phyloP scores from a whole-genome alignment of 2,329 filamentous ascomycete species.

The Microdochium paspali region DNA sequence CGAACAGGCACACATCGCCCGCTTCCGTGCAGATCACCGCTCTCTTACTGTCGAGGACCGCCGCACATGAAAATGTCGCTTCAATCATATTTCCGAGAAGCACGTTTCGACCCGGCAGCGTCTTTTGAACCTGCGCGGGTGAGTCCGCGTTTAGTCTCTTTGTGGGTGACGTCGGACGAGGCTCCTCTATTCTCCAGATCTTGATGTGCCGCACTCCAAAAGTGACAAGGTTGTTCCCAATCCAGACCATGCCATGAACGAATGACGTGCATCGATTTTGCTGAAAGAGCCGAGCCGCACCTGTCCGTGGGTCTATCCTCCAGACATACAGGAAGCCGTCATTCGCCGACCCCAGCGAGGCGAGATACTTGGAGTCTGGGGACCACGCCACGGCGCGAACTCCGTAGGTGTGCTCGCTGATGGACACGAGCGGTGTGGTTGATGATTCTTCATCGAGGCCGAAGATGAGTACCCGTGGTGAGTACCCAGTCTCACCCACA shows the following conservation, averaged over 20 bases:
- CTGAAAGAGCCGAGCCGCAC: constrained; percentile 70
- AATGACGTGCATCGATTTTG: constrained; percentile 86
- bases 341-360: constrained; percentile 79
- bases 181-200: constrained; percentile 78
- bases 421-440: constrained; percentile 72
- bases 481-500: constrained; percentile 92
- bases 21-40: constrained; percentile 80
- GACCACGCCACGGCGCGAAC: constrained; percentile 87
- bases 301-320: constrained; percentile 75
- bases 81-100: constrained; percentile 75
- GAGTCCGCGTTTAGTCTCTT: constrained; percentile 48
- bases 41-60: constrained; percentile 60
- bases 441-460: constrained; percentile 70
- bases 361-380: constrained; percentile 73
- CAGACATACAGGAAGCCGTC: constrained; percentile 93
- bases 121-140: constrained; percentile 44
- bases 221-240: constrained; percentile 75
- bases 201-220: constrained; percentile 88
- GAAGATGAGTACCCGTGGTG: constrained; percentile 84
- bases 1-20: constrained; percentile 81
- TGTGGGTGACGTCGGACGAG: constrained; percentile 45
- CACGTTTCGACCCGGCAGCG: constrained; percentile 79
- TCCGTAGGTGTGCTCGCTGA: constrained; percentile 85
- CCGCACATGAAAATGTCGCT: constrained; percentile 72
- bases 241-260: constrained; percentile 82